Evolutionary conservation across 2,329 filamentous ascomycete species (phyloP).

Genomic region (Xylaria sp.): DNA sequence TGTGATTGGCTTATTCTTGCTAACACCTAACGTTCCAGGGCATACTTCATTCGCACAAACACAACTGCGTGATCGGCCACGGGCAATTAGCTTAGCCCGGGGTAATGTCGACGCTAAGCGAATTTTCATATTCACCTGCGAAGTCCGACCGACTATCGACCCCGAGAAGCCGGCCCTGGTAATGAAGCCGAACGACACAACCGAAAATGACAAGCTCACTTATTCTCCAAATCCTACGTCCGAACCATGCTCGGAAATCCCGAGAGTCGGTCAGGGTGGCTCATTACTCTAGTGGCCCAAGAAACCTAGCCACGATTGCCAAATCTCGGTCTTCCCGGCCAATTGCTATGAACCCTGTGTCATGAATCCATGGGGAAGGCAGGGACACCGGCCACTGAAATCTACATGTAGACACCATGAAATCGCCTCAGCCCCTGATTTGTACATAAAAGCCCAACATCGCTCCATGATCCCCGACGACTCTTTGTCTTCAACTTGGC

Average conservation of each 20-base stretch:
- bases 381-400: background rate
- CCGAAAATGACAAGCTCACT: constrained; percentile 4
- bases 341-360: background rate
- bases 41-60: constrained; percentile 44
- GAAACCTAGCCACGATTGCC: background rate
- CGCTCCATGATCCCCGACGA: background rate
- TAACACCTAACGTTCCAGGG: constrained; percentile 33
- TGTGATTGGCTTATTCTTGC: constrained; percentile 11
- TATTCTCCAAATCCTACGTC: background rate
- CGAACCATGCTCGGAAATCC: background rate
- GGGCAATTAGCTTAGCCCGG: background rate
- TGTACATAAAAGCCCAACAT: constrained; percentile 16
- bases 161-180: constrained; percentile 12
- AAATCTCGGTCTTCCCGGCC: background rate
- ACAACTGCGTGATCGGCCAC: constrained; percentile 32
- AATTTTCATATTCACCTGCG: constrained; percentile 2
- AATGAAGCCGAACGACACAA: constrained; percentile 5
- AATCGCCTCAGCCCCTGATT: background rate
- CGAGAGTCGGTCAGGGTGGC: background rate
- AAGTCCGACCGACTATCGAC: constrained; percentile 4
- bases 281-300: background rate
- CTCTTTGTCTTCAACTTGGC: background rate
- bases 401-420: constrained; percentile 9
- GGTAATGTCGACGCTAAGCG: constrained; percentile 1
- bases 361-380: background rate